A percentile compares a stretch with the other conserved stretches of the same genome.
Conservation (phyloP, 148 eudicot genomes). For the Rheum nobile region DNA sequence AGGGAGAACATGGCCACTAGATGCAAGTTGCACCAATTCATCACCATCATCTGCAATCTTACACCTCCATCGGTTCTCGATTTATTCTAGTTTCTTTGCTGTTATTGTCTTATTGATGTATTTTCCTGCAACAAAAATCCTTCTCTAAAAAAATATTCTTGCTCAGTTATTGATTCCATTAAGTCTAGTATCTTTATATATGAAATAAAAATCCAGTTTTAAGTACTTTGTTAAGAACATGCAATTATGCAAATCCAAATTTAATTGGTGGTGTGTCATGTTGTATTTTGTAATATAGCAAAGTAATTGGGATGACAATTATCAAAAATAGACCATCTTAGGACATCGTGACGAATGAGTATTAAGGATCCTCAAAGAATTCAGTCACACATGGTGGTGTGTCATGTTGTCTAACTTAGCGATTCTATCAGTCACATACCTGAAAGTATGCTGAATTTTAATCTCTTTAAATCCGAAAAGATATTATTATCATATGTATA, state of each 20-base stretch:
- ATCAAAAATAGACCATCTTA: too few relatives aligned
- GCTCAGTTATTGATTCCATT: not conserved
- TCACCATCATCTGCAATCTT: not conserved
- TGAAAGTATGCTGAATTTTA: too few relatives aligned
- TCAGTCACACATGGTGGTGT: too few relatives aligned
- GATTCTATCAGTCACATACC: too few relatives aligned
- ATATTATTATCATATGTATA: too few relatives aligned
- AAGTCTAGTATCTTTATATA: not conserved
- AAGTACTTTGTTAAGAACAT: not conserved
- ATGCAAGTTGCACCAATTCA: not conserved
- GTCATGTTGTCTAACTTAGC: too few relatives aligned
- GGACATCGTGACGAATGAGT: too few relatives aligned
- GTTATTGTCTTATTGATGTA: not conserved
- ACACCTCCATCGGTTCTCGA: not conserved
- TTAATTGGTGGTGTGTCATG: too few relatives aligned
- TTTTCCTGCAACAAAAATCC: not conserved
- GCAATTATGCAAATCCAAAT: not conserved
- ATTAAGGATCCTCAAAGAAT: too few relatives aligned
- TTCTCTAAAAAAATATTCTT: not conserved
- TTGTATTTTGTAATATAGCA: too few relatives aligned
- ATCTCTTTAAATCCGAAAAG: too few relatives aligned
- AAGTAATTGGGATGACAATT: too few relatives aligned
- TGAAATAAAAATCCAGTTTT: not conserved
- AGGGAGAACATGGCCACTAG: conserved; percentile 1
- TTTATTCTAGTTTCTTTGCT: not conserved